Evolutionary conservation across 2,329 filamentous ascomycete species (phyloP).

Genomic region (Cladosporium oxysporum): DNA sequence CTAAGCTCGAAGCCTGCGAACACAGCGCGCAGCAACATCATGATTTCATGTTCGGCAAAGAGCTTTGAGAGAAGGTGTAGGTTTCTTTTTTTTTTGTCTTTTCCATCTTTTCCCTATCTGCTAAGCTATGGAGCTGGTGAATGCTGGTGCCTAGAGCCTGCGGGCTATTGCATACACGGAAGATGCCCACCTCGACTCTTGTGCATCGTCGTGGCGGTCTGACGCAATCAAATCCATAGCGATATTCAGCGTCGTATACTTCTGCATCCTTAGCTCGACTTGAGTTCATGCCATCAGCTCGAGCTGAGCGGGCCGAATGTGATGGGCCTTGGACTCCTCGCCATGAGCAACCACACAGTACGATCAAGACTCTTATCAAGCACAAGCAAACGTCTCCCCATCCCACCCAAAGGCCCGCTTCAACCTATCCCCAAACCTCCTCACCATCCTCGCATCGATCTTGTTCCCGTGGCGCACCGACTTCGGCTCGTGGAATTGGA

Average conservation of each 20-base stretch:
- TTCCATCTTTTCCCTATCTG: not conserved
- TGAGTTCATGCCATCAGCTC: not conserved
- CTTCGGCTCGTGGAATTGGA: conserved; percentile 65
- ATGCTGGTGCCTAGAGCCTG: not conserved
- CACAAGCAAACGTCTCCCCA: conserved; percentile 29
- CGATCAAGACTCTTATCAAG: conserved; percentile 12
- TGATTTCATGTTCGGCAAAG: not conserved
- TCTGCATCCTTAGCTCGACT: not conserved
- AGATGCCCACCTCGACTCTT: not conserved
- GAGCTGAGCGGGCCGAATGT: not conserved
- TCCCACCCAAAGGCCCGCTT: conserved; percentile 39
- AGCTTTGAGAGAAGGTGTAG: not conserved
- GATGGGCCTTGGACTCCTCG: not conserved
- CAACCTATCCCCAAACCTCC: conserved; percentile 53
- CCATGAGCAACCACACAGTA: not conserved
- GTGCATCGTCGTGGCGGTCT: not conserved
- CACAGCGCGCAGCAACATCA: not conserved
- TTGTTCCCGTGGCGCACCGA: conserved; percentile 47
- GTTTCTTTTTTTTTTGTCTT: not conserved
- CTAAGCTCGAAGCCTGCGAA: not conserved
- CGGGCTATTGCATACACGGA: not conserved
- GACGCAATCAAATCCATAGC: not conserved
- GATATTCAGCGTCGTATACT: not conserved
- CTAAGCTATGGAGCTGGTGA: not conserved
- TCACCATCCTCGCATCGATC: conserved; percentile 50